Evolutionary conservation across 371 early-diverging fungal species (phyloP).

Genomic region (Mucor plumbeus): DNA sequence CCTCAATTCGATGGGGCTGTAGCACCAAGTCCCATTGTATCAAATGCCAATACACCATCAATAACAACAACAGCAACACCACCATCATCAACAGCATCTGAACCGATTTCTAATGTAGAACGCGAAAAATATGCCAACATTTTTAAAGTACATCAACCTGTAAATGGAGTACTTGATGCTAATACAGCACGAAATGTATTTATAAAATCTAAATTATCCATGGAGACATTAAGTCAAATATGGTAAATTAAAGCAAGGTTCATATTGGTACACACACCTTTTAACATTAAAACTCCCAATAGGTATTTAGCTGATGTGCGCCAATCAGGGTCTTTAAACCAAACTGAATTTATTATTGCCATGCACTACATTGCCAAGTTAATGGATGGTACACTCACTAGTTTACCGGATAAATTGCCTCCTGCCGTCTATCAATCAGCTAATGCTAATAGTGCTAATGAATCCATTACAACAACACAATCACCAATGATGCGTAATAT

Average conservation of each 20-base stretch:
- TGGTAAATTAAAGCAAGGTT: slow-evolving; percentile 39
- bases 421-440: slow-evolving; percentile 64
- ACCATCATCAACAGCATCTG: not conserved
- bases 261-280: not conserved
- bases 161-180: slow-evolving; percentile 44
- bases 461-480: slow-evolving; percentile 5
- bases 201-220: slow-evolving; percentile 50
- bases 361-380: slow-evolving; percentile 82
- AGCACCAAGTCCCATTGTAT: slow-evolving; percentile 28
- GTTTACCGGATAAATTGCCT: slow-evolving; percentile 67
- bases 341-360: slow-evolving; percentile 79
- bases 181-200: slow-evolving; percentile 48
- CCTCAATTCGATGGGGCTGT: slow-evolving; percentile 62
- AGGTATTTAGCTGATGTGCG: slow-evolving; percentile 78
- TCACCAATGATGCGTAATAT: slow-evolving; percentile 29
- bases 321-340: slow-evolving; percentile 67
- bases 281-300: slow-evolving; percentile 1
- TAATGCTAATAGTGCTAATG: not conserved
- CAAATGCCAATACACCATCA: slow-evolving; percentile 16
- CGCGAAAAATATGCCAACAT: slow-evolving; percentile 51
- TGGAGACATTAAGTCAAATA: slow-evolving; percentile 49
- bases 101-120: slow-evolving; percentile 36
- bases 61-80: not conserved
- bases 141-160: slow-evolving; percentile 48
- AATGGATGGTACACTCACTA: slow-evolving; percentile 71